Conservation (phyloP, 148 eudicot genomes). For the Silene uniflora region DNA sequence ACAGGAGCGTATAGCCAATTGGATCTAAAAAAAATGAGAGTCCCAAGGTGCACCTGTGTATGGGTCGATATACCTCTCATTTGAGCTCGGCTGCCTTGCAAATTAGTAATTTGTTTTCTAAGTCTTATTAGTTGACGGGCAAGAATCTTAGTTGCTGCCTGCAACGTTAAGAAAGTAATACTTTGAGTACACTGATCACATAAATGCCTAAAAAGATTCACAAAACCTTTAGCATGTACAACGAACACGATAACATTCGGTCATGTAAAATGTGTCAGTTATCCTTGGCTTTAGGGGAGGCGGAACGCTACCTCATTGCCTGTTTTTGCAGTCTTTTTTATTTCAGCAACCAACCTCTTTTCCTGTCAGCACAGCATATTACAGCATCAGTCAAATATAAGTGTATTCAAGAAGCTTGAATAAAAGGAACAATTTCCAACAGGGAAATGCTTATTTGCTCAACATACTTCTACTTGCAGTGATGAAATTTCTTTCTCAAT, state of each 20-base stretch:
- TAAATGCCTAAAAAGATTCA: neutral
- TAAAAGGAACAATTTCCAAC: slow-evolving; percentile 5
- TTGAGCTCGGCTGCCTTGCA: slow-evolving; percentile 95
- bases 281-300: neutral
- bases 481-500: slow-evolving; percentile 80
- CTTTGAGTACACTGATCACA: slow-evolving; percentile 10
- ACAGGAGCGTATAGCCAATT: slow-evolving; percentile 4
- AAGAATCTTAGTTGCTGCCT: slow-evolving; percentile 94
- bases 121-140: slow-evolving; percentile 90
- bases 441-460: neutral
- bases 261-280: neutral
- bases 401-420: neutral
- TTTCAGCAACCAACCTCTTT: slow-evolving; percentile 91
- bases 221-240: neutral
- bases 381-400: slow-evolving; percentile 15
- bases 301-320: slow-evolving; percentile 74
- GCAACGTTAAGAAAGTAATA: slow-evolving; percentile 20
- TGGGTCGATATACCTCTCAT: slow-evolving; percentile 96
- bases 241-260: neutral
- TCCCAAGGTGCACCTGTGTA: slow-evolving; percentile 62
- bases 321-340: slow-evolving; percentile 95
- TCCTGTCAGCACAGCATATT: slow-evolving; percentile 49
- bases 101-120: slow-evolving; percentile 78
- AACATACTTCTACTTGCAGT: slow-evolving; percentile 71
- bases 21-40: slow-evolving; percentile 12